Percentiles rank a stretch among this genome's conserved stretches.
phyloP scores from a whole-genome alignment of 495 filamentous ascomycete genomes.

The Penicillium malachiteum region DNA sequence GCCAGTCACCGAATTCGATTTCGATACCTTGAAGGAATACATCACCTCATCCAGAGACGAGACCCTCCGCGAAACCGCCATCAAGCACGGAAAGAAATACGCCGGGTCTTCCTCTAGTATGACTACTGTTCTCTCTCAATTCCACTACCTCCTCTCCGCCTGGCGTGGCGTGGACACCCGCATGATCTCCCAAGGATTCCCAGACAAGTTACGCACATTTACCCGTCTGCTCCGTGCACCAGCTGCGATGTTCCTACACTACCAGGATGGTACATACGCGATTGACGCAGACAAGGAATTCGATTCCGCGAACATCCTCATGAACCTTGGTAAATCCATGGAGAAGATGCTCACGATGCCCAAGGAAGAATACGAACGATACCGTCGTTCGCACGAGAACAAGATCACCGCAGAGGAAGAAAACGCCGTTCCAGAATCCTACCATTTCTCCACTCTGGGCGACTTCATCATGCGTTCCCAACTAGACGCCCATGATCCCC shows the following conservation, averaged over 20 bases:
- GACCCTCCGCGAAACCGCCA: slow-evolving; percentile 63
- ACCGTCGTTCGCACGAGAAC: slow-evolving; percentile 63
- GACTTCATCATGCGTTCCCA: slow-evolving; percentile 96
- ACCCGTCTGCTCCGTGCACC: slow-evolving; percentile 70
- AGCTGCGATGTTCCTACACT: slow-evolving; percentile 78
- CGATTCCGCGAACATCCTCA: slow-evolving; percentile 80
- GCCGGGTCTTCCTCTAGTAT: slow-evolving; percentile 95
- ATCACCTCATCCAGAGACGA: slow-evolving; percentile 85
- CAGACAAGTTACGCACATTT: slow-evolving; percentile 57
- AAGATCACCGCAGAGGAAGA: slow-evolving; percentile 64
- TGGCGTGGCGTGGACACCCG: slow-evolving; percentile 71
- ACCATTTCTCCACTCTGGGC: slow-evolving; percentile 83
- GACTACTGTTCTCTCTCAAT: slow-evolving; percentile 82
- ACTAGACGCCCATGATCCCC: slow-evolving; percentile 84
- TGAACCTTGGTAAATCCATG: slow-evolving; percentile 89
- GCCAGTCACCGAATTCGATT: slow-evolving; percentile 90
- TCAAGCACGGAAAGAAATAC: slow-evolving; percentile 71
- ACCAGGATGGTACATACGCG: slow-evolving; percentile 84
- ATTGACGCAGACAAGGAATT: slow-evolving; percentile 97
- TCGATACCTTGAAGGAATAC: slow-evolving; percentile 76
- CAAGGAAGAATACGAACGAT: slow-evolving; percentile 79
- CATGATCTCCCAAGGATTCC: slow-evolving; percentile 66
- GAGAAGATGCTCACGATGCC: slow-evolving; percentile 90
- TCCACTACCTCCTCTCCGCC: slow-evolving; percentile 85
- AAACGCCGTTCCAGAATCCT: slow-evolving; percentile 66